Base-by-base conservation (phyloP, 1,284 basidiomycete genomes). In the Stereum hirsutum region DNA sequence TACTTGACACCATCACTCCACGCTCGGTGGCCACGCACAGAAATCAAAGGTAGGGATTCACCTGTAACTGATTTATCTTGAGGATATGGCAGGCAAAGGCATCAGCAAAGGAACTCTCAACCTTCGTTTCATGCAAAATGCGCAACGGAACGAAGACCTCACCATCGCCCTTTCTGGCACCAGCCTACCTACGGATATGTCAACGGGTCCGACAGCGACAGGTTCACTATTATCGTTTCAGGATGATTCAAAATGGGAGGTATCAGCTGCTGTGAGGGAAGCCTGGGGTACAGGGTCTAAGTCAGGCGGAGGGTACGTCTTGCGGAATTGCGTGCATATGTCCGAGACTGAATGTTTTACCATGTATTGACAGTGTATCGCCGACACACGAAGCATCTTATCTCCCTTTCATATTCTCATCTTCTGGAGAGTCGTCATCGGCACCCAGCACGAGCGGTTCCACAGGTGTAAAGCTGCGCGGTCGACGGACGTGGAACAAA, bases 91-190 rank as follows among this genome's bases (percentile, higher is more conserved):
- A 14, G 63, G 64, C 33, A 36, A 36, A 36, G 66, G 69, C 1
- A 66, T 86, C 39, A 86, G 83, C 58, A 74, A 68, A 33, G 72
- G 78, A 20, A 85, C 82, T 0, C 66, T 87, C 12, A 74, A 74
- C 52, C 68, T 87, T 31, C 72, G 75, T 5, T 87, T 87, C 56
- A 87, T 87, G 84, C 81, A 84, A 60, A 84, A 82, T 65, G 78
- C 80, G 0, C 70, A 73, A 3, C 68, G 73, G 5, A 65, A 70
- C 12, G 74, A 81, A 48, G 65, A 76, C 26, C 57, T 73, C 21
- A 64, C 71, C 6, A n/a, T n/a, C n/a, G n/a, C n/a, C n/a, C n/a
- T n/a, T n/a, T n/a, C n/a, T n/a, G n/a, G n/a, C n/a, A n/a, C n/a
- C n/a, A n/a, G n/a, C n/a, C n/a, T n/a, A n/a, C n/a, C n/a, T n/a